Conservation (phyloP, 108 stramenopile species). For the Fragilariopsis cylindrus region DNA sequence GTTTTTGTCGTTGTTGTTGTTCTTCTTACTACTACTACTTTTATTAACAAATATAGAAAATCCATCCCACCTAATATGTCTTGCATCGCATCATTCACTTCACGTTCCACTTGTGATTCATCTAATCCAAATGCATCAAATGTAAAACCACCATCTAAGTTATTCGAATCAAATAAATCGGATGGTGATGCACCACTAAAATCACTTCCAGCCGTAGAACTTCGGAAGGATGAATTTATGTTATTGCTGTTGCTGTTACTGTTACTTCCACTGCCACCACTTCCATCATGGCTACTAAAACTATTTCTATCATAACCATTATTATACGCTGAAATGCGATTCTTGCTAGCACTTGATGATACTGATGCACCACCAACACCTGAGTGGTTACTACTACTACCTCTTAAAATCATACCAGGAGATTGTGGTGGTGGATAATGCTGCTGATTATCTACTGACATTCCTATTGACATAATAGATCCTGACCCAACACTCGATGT, state of each 20-base stretch:
- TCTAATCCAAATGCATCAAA: constrained; percentile 79
- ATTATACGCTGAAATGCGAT: not conserved
- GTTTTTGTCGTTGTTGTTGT: not conserved
- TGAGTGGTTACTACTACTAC: too few species aligned
- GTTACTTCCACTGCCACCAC: constrained; percentile 1
- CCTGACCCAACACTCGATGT: not conserved
- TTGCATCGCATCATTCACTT: constrained; percentile 71
- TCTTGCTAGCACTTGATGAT: not conserved
- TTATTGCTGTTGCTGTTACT: not conserved
- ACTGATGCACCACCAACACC: too few species aligned
- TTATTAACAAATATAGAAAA: constrained; percentile 40
- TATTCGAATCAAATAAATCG: constrained; percentile 33
- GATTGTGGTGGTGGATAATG: too few species aligned
- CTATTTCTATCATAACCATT: too few species aligned
- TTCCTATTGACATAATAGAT: too few species aligned
- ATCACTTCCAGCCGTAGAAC: not conserved
- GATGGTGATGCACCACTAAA: not conserved
- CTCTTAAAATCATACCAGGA: not conserved
- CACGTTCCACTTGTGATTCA: constrained; percentile 56
- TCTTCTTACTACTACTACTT: not conserved
- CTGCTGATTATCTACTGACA: too few species aligned
- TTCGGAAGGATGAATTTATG: not conserved
- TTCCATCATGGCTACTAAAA: not conserved
- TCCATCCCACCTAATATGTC: constrained; percentile 52
- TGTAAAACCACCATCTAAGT: constrained; percentile 45